Percentiles rank a stretch among this genome's conserved stretches.
phyloP scores from a whole-genome alignment of 768 basidiomycete species.

The Lactarius sanguifluus region DNA sequence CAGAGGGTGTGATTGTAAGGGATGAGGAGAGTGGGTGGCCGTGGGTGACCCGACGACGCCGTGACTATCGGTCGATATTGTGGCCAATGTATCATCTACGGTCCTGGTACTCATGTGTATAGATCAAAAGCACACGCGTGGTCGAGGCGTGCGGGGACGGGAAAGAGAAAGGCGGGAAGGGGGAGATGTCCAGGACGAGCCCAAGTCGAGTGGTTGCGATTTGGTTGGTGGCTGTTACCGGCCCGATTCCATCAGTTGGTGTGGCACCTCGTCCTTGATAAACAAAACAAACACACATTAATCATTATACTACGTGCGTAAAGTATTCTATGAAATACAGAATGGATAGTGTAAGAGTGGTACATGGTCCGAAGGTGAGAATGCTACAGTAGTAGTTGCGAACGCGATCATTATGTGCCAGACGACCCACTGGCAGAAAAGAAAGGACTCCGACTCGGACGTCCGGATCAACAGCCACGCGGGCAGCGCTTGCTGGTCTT shows the following conservation, averaged over 20 bases:
- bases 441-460: too few species aligned
- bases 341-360: not conserved
- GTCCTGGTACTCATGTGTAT: conserved; percentile 13
- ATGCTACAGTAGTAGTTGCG: not conserved
- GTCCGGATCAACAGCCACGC: conserved; percentile 16
- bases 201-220: not conserved
- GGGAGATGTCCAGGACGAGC: not conserved
- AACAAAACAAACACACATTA: not conserved
- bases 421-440: not conserved
- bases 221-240: not conserved
- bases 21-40: conserved; percentile 18
- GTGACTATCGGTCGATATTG: conserved; percentile 21
- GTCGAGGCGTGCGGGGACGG: not conserved
- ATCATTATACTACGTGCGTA: not conserved
- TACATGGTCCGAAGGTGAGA: not conserved
- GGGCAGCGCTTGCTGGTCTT: conserved; percentile 20
- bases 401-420: not conserved
- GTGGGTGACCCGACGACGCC: conserved; percentile 24
- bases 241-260: not conserved
- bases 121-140: not conserved
- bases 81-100: conserved; percentile 11
- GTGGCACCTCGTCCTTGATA: not conserved
- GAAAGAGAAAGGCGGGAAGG: not conserved
- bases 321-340: not conserved
- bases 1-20: conserved; percentile 13